Base-by-base conservation (phyloP, 768 basidiomycete species). In the Russula olivacea region DNA sequence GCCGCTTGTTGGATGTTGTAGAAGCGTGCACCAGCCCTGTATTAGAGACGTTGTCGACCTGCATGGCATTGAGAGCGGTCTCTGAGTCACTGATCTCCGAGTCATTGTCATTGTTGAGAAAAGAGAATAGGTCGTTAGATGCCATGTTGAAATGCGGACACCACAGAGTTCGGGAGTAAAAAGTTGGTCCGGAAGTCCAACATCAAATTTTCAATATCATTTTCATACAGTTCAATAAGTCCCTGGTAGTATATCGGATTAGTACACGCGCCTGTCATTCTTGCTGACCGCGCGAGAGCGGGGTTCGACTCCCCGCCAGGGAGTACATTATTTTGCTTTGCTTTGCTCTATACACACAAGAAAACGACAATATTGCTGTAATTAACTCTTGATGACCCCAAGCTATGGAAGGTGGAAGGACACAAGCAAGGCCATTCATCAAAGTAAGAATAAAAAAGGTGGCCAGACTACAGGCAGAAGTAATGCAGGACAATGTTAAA, bases 71-170 rank as follows among this genome's bases (percentile, higher is more conserved):
- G 14, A 69, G 28, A 9, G 75, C 71, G 21, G 65, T 43, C 5
- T 78, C 69, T 61, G 72, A 74, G 40, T 74, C 76, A 52, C 78
- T 74, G n/a, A 78, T 75, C 10, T 70, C 69, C 4, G 64, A 62
- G 14, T 57, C 63, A 21, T 71, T 68, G 25, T 54, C 43, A 41
- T 70, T 66, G 60, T 85, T 80, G 49, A 89, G 80, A 72, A 89
- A 89, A 3, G 86, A 85, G 71, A 89, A 89, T 38, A 88, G 78
- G 69, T 87, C 84, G 64, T 69, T 68, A 8, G 74, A 66, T 58
- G 71, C 62, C 75, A 76, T 76, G 63, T 30, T 58, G 45, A 32
- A 4, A 21, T 25, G 28, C 8, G 11, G 11, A 34, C 34, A 34
- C 34, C n/a, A 34, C 10, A 34, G 34, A 34, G 11, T 34, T 34